Conservation (phyloP, 192 early-diverging fungal species). For the Lobosporangium transversale region DNA sequence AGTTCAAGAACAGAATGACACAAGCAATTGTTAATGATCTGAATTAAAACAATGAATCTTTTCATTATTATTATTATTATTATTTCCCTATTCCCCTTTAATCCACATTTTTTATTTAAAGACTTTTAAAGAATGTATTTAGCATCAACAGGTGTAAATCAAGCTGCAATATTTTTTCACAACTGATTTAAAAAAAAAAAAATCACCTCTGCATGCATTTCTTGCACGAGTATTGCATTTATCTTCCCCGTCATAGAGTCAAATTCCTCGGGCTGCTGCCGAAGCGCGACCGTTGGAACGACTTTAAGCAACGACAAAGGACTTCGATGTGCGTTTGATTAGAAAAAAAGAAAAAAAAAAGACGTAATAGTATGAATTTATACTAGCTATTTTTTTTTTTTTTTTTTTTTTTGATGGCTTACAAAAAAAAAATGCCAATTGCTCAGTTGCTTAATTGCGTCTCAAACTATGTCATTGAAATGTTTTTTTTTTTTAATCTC, state of each 20-base stretch:
- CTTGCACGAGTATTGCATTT: conserved; percentile 54
- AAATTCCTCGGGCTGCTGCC: conserved; percentile 51
- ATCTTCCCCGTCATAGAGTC: conserved; percentile 43
- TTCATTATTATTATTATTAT: neutral
- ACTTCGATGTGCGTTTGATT: conserved; percentile 43
- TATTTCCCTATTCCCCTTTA: neutral
- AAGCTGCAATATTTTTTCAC: neutral
- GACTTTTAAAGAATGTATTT: neutral
- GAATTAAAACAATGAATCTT: neutral
- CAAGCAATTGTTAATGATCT: neutral
- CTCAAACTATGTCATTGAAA: too few species aligned
- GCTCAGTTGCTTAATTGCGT: too few species aligned
- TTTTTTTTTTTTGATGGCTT: neutral
- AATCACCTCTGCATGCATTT: conserved; percentile 5
- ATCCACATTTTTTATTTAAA: too few species aligned
- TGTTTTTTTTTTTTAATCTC: too few species aligned
- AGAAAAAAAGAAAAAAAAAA: neutral
- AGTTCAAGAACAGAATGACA: neutral
- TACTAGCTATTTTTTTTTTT: neutral
- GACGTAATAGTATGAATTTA: neutral
- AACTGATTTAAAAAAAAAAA: neutral
- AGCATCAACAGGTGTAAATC: conserved; percentile 17
- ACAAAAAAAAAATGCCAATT: too few species aligned
- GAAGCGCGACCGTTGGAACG: conserved; percentile 49
- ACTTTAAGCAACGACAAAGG: conserved; percentile 49